Evolutionary conservation across 2,329 filamentous ascomycete genomes (phyloP).

Genomic region (Aureobasidium vineae): DNA sequence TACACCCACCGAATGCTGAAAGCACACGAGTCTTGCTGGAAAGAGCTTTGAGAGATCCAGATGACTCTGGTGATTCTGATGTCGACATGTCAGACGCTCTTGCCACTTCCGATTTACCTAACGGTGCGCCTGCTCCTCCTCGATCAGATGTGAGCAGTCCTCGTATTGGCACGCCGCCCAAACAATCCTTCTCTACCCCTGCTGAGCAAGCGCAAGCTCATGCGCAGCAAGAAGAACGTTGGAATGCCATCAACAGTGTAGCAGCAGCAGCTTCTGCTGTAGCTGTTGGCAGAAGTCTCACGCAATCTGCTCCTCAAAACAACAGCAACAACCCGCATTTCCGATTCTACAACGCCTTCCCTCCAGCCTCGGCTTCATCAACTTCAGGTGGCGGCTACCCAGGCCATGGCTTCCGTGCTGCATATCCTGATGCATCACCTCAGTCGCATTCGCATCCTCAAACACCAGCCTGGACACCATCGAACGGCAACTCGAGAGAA

Average conservation of each 20-base stretch:
- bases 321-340: constrained; percentile 23
- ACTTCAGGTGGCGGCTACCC: constrained; percentile 2
- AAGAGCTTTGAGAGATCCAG: constrained; percentile 39
- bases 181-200: constrained; percentile 30
- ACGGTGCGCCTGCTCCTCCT: constrained; percentile 30
- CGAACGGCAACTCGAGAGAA: neutral
- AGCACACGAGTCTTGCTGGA: constrained; percentile 46
- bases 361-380: neutral
- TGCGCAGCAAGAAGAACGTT: constrained; percentile 37
- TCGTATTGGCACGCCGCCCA: constrained; percentile 31
- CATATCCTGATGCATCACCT: constrained; percentile 17
- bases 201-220: constrained; percentile 27
- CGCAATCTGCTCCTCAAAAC: constrained; percentile 1
- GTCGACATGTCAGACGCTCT: constrained; percentile 39
- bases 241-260: constrained; percentile 43
- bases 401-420: constrained; percentile 12
- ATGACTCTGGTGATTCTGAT: constrained; percentile 39
- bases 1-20: constrained; percentile 44
- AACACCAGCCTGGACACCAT: constrained; percentile 10
- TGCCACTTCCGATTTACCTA: neutral
- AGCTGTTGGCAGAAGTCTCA: constrained; percentile 31
- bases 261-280: constrained; percentile 34
- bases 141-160: constrained; percentile 36
- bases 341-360: constrained; percentile 16
- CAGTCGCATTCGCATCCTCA: constrained; percentile 23